Base-by-base conservation (phyloP, 2,329 filamentous ascomycete species). In the Penicillium sp. region DNA sequence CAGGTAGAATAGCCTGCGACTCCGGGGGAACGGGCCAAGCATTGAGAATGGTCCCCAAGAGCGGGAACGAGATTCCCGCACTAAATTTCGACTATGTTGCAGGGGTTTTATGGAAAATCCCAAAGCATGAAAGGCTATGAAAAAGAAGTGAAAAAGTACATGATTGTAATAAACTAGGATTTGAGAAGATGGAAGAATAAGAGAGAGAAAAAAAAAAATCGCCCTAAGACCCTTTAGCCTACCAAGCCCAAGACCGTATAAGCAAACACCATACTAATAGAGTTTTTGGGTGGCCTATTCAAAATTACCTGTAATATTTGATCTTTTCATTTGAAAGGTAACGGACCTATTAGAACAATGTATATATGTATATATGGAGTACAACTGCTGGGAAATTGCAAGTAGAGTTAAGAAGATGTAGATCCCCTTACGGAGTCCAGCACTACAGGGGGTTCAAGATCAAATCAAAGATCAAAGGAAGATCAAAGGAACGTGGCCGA, bases 1-100 rank as follows among this genome's bases (percentile, higher is more conserved):
- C 47, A 63, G 47, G 53, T 61, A 61, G 24, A 58, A 35, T 26
- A 45, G 20, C 50, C 48, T 61, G 51, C 61, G 61, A 48, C 29
- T 55, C n/a, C 59, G 51, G 22, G 49, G 44, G 37, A 60, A 55
- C 20, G 13, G 31, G 37, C 52, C 11, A n/a, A 56, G 18, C 54
- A 56, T 56, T 53, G 29, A 32, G 20, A 38, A 35, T 24, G 29
- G 35, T 32, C 39, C 35, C 53, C 16, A 35, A 16, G 22, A 13
- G n/a, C 26, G 34, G n/a, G 20, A 24, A 16, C 37, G 47, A 34
- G 31, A 6, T 54, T 37, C 16, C 22, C 22, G 29, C 35, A 44
- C 48, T 35, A 32, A 43, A 32, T 37, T 47, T 39, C 10, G 6
- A 47, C 31, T 5, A 37, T 29, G 9, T 20, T 35, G 20, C 29